Base-by-base conservation (phyloP, 2,329 filamentous ascomycete genomes). In the Hymenoscyphus scutula region DNA sequence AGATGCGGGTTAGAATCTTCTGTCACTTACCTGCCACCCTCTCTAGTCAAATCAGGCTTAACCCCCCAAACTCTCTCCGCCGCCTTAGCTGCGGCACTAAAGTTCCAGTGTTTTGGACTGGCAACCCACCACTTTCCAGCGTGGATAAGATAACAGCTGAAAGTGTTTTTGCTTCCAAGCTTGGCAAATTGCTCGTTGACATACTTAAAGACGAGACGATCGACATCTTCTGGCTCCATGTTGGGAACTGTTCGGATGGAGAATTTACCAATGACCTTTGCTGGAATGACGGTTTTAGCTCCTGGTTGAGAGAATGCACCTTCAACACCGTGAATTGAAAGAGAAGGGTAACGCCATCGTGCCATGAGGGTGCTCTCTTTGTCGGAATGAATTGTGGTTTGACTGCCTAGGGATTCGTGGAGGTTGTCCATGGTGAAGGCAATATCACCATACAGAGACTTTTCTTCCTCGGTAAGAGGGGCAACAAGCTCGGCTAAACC, bases 81-180 rank as follows among this genome's bases (percentile, higher is more conserved):
- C n/a, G 95, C 95, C 84, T 97, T 98, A 74, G 89, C 87, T 15
- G 95, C 95, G 29, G 94, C 94, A 32, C 87, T 85, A 80, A 98
- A 99, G 84, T 99, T 99, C 92, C 95, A 98, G 84, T 99, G 94
- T 80, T 96, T 95, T 32, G 95, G 94, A 74, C 90, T 93, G 55
- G 96, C 92, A 56, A 96, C 92, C 95, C 95, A 99, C 95, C 95
- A 99, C 80, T 97, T 97, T 70, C 95, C 95, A 64, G 88, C 89
- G 81, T 99, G 95, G 78, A 94, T 88, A 63, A 93, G 83, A 74
- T 83, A 87, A 59, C 92, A 88, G 72, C 91, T 90, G 74, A 96
- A 78, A 17, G 83, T 92, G 82, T 99, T 99, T 84, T 99, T 99
- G 78, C 89, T 95, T 68, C 86, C 85, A 37, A 98, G 84, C 78